Percentiles rank a stretch among this genome's conserved stretches.
These are phyloP conservation scores for Trifolium pratense DNA, from an alignment of 306 rosid genomes.

Conservation along the genomic window DNA sequence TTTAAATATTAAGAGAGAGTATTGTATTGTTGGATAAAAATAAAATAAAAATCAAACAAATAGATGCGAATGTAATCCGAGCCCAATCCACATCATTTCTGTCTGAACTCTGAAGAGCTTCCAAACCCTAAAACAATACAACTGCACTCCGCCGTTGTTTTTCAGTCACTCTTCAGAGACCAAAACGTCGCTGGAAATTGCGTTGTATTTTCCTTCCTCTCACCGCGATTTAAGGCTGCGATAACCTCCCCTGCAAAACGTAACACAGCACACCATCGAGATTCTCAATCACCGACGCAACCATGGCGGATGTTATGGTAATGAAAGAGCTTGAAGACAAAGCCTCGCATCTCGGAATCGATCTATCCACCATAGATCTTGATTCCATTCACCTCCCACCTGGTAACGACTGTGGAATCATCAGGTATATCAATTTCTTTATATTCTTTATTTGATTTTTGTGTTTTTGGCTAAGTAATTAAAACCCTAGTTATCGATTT, in stretches of 20 bases:
- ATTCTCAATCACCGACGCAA: neutral
- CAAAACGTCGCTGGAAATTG: too few species aligned
- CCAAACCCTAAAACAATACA: neutral
- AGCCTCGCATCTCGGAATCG: conserved; percentile 68
- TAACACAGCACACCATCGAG: neutral
- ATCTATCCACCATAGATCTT: conserved; percentile 61
- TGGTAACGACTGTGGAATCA: conserved; percentile 60
- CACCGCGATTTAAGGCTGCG: neutral
- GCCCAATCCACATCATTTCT: neutral
- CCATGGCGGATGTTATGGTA: conserved; percentile 70
- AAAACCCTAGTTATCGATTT: conserved; percentile 15
- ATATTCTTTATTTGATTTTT: too few species aligned
- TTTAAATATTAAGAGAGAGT: too few species aligned
- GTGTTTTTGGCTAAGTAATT: neutral
- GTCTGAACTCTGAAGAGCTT: neutral
- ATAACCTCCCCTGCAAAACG: too few species aligned
- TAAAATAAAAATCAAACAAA: too few species aligned
- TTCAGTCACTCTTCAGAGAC: too few species aligned
- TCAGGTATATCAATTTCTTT: conserved; percentile 49
- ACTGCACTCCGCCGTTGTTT: neutral
- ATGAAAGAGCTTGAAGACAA: conserved; percentile 72
- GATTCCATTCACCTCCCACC: conserved; percentile 70
- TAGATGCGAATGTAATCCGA: too few species aligned
- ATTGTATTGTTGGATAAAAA: too few species aligned
- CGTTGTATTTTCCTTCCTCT: neutral